phyloP scores from a whole-genome alignment of 2,329 filamentous ascomycete species.

The Fusarium euwallaceae region DNA sequence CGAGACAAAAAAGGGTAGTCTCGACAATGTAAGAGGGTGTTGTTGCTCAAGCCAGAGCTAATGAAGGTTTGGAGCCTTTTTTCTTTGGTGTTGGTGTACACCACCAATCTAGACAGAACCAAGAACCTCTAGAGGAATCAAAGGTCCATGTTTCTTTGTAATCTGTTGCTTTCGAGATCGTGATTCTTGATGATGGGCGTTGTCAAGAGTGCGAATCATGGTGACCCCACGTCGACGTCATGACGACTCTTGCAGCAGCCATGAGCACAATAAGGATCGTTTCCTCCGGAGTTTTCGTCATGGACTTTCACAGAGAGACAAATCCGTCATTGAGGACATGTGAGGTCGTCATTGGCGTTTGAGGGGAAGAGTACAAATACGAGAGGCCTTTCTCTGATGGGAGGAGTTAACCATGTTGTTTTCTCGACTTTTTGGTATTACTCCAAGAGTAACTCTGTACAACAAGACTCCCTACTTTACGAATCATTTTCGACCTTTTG shows the following conservation, averaged over 20 bases:
- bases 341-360: conserved; percentile 29
- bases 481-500: conserved; percentile 15
- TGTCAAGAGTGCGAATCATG: conserved; percentile 17
- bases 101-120: not conserved
- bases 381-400: not conserved
- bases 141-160: conserved; percentile 12
- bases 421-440: not conserved
- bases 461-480: not conserved
- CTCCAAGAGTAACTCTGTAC: not conserved
- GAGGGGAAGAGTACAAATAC: not conserved
- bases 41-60: conserved; percentile 4
- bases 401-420: not conserved
- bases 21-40: not conserved
- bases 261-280: conserved; percentile 21
- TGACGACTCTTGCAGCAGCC: conserved; percentile 5
- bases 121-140: not conserved
- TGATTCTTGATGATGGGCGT: conserved; percentile 9
- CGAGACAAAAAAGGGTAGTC: not conserved
- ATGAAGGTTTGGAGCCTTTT: not conserved
- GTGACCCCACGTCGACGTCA: conserved; percentile 43
- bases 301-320: conserved; percentile 12
- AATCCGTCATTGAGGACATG: conserved; percentile 18
- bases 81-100: not conserved
- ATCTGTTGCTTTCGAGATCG: conserved; percentile 12
- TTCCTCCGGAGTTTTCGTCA: conserved; percentile 42